phyloP scores from a whole-genome alignment of 495 filamentous ascomycete species.

The Aspergillus kassunensis region DNA sequence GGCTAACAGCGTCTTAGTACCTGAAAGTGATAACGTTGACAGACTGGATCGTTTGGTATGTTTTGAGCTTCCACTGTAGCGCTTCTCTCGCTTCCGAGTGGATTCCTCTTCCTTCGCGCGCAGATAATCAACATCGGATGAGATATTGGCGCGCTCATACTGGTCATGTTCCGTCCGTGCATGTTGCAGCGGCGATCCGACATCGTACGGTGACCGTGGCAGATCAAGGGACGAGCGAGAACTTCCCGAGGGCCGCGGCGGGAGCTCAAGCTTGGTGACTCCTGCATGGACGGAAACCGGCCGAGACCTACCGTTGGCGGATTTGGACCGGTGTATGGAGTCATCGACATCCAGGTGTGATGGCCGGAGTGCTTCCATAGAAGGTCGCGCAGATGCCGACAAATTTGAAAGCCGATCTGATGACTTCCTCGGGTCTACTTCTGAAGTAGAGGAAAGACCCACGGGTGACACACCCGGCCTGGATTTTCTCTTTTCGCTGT shows the following conservation, averaged over 20 bases:
- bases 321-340: conserved; percentile 54
- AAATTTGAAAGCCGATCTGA: conserved; percentile 42
- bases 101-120: conserved; percentile 72
- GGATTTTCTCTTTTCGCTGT: conserved; percentile 22
- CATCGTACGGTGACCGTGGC: conserved; percentile 34
- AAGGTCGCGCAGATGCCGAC: conserved; percentile 72
- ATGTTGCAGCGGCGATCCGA: conserved; percentile 33
- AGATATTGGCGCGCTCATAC: conserved; percentile 55
- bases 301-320: conserved; percentile 59
- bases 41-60: conserved; percentile 81
- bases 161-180: conserved; percentile 38
- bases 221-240: conserved; percentile 38
- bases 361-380: conserved; percentile 70
- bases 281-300: conserved; percentile 76
- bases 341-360: conserved; percentile 57
- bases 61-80: conserved; percentile 54
- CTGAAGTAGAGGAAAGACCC: conserved; percentile 28
- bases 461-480: conserved; percentile 33
- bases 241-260: conserved; percentile 60
- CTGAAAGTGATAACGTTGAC: conserved; percentile 66
- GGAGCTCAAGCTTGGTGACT: conserved; percentile 67
- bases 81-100: conserved; percentile 65
- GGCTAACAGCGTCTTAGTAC: conserved; percentile 80
- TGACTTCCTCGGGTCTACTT: conserved; percentile 49
- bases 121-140: conserved; percentile 85